Percentiles rank a stretch among this genome's conserved stretches.
Conservation (phyloP, 140 eudicot genomes). For the Senecio squalidus region DNA sequence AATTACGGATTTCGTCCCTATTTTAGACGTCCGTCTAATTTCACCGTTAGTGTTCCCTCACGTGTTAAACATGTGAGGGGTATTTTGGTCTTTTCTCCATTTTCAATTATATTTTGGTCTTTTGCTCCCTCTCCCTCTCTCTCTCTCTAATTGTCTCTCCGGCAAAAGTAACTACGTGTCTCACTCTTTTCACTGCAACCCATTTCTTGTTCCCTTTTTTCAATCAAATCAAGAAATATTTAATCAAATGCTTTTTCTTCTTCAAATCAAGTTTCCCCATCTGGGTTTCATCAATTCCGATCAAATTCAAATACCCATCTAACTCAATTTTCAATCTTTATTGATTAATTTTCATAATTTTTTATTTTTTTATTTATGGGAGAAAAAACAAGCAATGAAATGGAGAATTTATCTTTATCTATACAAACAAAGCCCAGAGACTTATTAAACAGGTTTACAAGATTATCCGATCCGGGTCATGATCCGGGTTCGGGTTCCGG, state of each 20-base stretch:
- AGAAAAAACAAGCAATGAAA: constrained; percentile 38
- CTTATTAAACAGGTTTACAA: constrained; percentile 51
- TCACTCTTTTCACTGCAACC: constrained; percentile 3
- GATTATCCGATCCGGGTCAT: constrained; percentile 25
- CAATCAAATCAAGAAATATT: too few relatives aligned
- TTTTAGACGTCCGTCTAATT: too few relatives aligned
- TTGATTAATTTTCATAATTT: too few relatives aligned
- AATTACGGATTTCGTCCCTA: too few relatives aligned
- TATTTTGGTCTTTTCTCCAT: too few relatives aligned
- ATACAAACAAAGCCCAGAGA: constrained; percentile 46
- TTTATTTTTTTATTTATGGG: too few relatives aligned
- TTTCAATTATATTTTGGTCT: too few relatives aligned
- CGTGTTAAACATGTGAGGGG: too few relatives aligned
- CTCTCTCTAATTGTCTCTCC: constrained; percentile 13
- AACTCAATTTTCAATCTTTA: too few relatives aligned
- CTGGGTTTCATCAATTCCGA: constrained; percentile 30
- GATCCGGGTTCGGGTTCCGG: constrained; percentile 33
- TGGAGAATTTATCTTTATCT: constrained; percentile 58
- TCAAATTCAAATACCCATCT: too few relatives aligned
- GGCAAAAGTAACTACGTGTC: constrained; percentile 26
- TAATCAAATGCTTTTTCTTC: background rate
- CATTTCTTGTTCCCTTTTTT: background rate
- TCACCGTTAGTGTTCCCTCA: too few relatives aligned
- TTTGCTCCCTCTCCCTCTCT: constrained; percentile 27
- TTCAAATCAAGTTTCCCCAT: constrained; percentile 19